Percentiles rank a stretch among this genome's conserved stretches.
Conservation (phyloP, 768 basidiomycete species). For the Rhodotorula toruloides region DNA sequence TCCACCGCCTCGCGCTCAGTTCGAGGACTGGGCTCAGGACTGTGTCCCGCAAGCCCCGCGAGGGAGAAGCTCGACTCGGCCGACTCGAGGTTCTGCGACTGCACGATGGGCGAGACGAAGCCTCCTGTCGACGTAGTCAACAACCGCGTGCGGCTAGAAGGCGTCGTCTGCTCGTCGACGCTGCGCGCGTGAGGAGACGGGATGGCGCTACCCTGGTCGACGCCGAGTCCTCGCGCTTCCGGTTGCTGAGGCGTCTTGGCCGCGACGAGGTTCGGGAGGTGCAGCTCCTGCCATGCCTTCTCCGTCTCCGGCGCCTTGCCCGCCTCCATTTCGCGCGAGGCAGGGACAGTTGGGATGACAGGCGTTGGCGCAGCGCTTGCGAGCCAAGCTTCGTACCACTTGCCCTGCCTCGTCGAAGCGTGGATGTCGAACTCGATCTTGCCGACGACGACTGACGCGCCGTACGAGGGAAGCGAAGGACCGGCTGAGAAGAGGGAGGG, state of each 20-base stretch:
- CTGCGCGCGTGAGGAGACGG: too few species aligned
- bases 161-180: too few species aligned
- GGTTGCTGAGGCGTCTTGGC: background rate
- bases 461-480: conserved; percentile 15
- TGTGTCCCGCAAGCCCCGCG: conserved; percentile 23
- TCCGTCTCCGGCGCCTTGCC: too few species aligned
- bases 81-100: conserved; percentile 11
- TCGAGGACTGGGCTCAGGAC: background rate
- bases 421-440: conserved; percentile 89
- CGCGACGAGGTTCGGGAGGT: conserved; percentile 23
- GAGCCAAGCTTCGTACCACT: conserved; percentile 41
- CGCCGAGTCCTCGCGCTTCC: background rate
- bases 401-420: conserved; percentile 51
- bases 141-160: background rate
- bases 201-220: too few species aligned
- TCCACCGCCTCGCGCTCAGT: background rate
- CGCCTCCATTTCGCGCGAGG: too few species aligned
- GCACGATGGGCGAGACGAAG: background rate
- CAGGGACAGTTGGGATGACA: background rate
- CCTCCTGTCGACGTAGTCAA: background rate
- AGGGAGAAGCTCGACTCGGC: conserved; percentile 22
- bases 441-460: conserved; percentile 59
- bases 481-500: background rate
- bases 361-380: conserved; percentile 20
- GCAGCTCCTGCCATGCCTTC: conserved; percentile 22